Base-by-base conservation (phyloP, 106 monocot species). In the Apostasia ramifera region DNA sequence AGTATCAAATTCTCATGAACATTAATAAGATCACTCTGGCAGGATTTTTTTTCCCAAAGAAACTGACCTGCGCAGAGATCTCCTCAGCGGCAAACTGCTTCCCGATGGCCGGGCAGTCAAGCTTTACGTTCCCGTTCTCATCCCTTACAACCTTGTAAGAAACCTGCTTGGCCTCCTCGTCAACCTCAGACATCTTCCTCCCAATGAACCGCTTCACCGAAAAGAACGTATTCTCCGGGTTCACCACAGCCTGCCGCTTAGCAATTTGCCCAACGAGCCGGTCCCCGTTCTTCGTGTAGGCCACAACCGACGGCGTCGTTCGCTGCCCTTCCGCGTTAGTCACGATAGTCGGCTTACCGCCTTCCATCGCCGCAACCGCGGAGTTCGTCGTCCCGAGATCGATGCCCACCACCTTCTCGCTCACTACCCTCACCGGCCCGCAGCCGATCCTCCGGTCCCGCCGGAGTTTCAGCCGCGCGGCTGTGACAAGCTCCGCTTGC, bases 351-450 rank as follows among this genome's bases (percentile, higher is more conserved):
- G 94, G 94, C 79, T 91, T 91, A 51, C 94, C 94, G 37, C 94
- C 94, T 64, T 95, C 94, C 94, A 91, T 95, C 53, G 91, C 94
- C n/a, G 94, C 94, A 40, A 95, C 94, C 3, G 94, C 94, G 46
- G 94, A 95, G 80, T 95, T 95, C 7, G 94, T 95, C 3, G 94
- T 94, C 49, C 94, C 94, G 15, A 94, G 83, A 79, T 94, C 94
- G 47, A 94, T 94, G 43, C 94, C 94, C 0, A 94, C 94, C 53
- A 93, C 90, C 78, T 90, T 90, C 86, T 90, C 90, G 55, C 62
- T 72, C 41, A 61, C 83, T 5, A 92, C 78, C 11, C 87, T 75
- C 0, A 88, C 69, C 0, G 78, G 72, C 0, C 71, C 60, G 63
- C 41, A 11, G 41, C 63, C 2, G 2, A 59, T 8, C 46, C 43